A percentile compares a stretch with the other conserved stretches of the same genome.
Evolutionary conservation across 805 yeast species (phyloP).

Genomic region (Lipomyces starkeyi): DNA sequence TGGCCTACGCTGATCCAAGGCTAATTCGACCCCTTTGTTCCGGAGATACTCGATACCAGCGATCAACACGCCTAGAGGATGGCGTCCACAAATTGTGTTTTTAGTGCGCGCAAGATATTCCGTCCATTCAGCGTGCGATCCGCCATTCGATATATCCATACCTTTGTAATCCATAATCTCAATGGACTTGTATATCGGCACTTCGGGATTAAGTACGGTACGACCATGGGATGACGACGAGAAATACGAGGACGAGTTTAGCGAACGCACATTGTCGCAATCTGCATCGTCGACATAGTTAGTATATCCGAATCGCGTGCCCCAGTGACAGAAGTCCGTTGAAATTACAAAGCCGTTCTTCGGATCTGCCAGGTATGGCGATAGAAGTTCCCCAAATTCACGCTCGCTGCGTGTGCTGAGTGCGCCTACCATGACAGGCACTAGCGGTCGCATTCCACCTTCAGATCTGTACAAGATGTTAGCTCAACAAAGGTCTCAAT

Average conservation of each 20-base stretch:
- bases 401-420: constrained; percentile 54
- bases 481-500: not conserved
- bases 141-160: constrained; percentile 64
- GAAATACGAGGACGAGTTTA: constrained; percentile 5
- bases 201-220: constrained; percentile 32
- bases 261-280: constrained; percentile 18
- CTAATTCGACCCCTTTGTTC: constrained; percentile 31
- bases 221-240: not conserved
- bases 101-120: constrained; percentile 71
- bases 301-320: constrained; percentile 54
- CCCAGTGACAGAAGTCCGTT: constrained; percentile 97
- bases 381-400: constrained; percentile 56
- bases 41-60: constrained; percentile 53
- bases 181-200: constrained; percentile 73
- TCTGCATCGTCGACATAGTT: constrained; percentile 43
- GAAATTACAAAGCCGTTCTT: constrained; percentile 76
- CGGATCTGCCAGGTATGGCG: constrained; percentile 60
- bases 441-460: constrained; percentile 48
- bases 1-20: constrained; percentile 27
- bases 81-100: constrained; percentile 93
- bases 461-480: constrained; percentile 10
- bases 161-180: constrained; percentile 74
- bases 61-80: constrained; percentile 73
- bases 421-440: constrained; percentile 83
- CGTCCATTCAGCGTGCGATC: constrained; percentile 65